These are phyloP conservation scores for Lasiosphaeria miniovina DNA, from an alignment of 495 filamentous ascomycete genomes.

Conservation along the genomic window DNA sequence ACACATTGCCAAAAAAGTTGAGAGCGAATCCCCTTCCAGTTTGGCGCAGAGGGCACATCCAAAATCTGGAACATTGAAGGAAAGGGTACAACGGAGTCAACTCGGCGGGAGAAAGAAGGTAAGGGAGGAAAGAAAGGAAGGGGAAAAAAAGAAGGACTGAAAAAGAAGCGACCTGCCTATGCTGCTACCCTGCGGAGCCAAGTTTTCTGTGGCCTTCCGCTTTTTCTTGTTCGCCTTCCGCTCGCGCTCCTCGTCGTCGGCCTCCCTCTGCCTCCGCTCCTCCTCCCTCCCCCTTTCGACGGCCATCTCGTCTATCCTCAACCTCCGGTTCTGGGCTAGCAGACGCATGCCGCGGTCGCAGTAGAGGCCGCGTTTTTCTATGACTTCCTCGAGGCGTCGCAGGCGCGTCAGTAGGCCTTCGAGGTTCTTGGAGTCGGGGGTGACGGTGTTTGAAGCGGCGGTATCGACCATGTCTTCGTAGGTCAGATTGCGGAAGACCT, in stretches of 20 bases:
- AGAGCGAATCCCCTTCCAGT: constrained; percentile 1
- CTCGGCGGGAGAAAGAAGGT: constrained; percentile 1
- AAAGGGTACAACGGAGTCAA: not conserved
- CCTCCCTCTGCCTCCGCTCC: constrained; percentile 37
- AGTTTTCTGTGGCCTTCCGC: constrained; percentile 48
- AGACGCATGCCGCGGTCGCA: constrained; percentile 74
- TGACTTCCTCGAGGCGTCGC: constrained; percentile 60
- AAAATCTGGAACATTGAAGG: not conserved
- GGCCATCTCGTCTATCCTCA: constrained; percentile 48
- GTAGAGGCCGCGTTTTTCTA: constrained; percentile 57
- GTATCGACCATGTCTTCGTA: constrained; percentile 74
- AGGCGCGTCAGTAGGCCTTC: constrained; percentile 66
- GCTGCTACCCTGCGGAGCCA: constrained; percentile 65
- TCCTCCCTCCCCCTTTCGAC: constrained; percentile 39
- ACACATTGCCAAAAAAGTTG: not conserved
- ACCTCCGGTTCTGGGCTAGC: constrained; percentile 61
- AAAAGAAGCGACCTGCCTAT: constrained; percentile 52
- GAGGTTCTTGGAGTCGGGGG: constrained; percentile 72
- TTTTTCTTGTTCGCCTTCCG: constrained; percentile 57
- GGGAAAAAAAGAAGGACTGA: constrained; percentile 5
- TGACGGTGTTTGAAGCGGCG: constrained; percentile 55
- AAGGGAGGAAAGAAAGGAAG: not conserved
- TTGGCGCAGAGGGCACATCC: not conserved
- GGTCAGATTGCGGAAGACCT: constrained; percentile 51
- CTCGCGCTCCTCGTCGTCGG: constrained; percentile 47